Percentiles rank a stretch among this genome's conserved stretches.
phyloP scores from a whole-genome alignment of 805 yeast genomes.

The Starmerella vaccinii region DNA sequence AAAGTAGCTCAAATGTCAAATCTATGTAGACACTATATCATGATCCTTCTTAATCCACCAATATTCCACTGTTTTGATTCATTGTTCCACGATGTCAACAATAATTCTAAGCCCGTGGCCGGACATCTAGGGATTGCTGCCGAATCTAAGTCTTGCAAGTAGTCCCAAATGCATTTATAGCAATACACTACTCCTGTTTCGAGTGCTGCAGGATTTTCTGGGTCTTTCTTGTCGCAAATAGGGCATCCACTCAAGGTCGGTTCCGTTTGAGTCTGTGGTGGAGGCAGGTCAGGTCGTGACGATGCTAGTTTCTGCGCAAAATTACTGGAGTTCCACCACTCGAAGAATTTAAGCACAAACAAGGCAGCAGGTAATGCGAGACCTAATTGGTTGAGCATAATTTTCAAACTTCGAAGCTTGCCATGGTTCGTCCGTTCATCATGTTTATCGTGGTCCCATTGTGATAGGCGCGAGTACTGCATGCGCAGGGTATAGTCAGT shows the following conservation, averaged over 20 bases:
- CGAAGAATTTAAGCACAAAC: slow-evolving; percentile 70
- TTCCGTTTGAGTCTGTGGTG: slow-evolving; percentile 26
- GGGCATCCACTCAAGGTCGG: slow-evolving; percentile 41
- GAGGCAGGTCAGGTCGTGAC: slow-evolving; percentile 17
- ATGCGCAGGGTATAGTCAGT: slow-evolving; percentile 52
- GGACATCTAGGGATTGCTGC: slow-evolving; percentile 48
- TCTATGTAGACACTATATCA: slow-evolving; percentile 2
- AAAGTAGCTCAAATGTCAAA: too few relatives aligned
- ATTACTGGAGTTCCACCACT: slow-evolving; percentile 85
- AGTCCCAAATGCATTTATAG: slow-evolving; percentile 70
- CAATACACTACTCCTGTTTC: slow-evolving; percentile 91
- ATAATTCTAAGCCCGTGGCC: slow-evolving; percentile 56
- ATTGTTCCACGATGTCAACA: slow-evolving; percentile 52
- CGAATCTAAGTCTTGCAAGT: slow-evolving; percentile 42
- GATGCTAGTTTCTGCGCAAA: slow-evolving; percentile 36
- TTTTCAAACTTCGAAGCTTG: not conserved
- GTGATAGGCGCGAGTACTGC: slow-evolving; percentile 51
- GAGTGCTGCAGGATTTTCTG: slow-evolving; percentile 67
- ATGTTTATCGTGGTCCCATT: slow-evolving; percentile 23
- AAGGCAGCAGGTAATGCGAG: slow-evolving; percentile 69
- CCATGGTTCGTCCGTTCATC: slow-evolving; percentile 4
- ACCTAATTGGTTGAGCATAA: slow-evolving; percentile 15
- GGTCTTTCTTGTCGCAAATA: slow-evolving; percentile 50
- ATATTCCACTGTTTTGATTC: slow-evolving; percentile 25
- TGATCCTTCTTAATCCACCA: slow-evolving; percentile 13